Percentiles rank a stretch among this genome's conserved stretches.
Conservation (phyloP, 192 early-diverging fungal species). For the Gryganskiella cystojenkinii region DNA sequence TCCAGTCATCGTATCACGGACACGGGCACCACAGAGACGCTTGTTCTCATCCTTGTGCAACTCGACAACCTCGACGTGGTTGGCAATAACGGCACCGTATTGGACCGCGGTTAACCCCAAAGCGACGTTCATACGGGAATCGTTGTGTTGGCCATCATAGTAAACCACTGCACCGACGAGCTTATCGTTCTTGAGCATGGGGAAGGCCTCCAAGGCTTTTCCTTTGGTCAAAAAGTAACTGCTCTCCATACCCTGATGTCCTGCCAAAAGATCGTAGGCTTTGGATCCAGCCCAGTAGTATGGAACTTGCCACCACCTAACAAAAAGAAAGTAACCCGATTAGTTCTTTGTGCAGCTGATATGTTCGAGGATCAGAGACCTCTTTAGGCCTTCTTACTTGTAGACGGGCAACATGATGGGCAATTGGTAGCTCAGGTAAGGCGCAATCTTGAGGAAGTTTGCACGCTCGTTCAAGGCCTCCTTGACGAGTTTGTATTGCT, state of each 20-base stretch:
- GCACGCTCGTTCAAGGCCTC: slow-evolving; percentile 97
- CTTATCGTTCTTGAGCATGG: slow-evolving; percentile 90
- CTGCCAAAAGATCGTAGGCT: slow-evolving; percentile 91
- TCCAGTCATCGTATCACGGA: slow-evolving; percentile 87
- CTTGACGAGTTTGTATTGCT: slow-evolving; percentile 95
- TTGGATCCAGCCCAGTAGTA: slow-evolving; percentile 97
- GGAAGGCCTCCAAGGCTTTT: slow-evolving; percentile 94
- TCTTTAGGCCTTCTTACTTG: slow-evolving; percentile 61
- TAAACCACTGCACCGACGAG: slow-evolving; percentile 96
- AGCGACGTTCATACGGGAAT: slow-evolving; percentile 96
- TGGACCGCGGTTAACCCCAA: slow-evolving; percentile 90
- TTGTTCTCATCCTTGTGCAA: slow-evolving; percentile 79
- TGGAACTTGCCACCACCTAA: slow-evolving; percentile 94
- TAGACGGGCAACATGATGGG: slow-evolving; percentile 97
- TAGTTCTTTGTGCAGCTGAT: not conserved
- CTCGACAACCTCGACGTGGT: slow-evolving; percentile 90
- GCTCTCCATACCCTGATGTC: slow-evolving; percentile 80
- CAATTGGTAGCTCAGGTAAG: slow-evolving; percentile 90
- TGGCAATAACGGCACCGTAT: slow-evolving; percentile 92
- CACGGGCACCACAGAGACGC: slow-evolving; percentile 78
- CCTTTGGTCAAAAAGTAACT: slow-evolving; percentile 86
- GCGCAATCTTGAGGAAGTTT: slow-evolving; percentile 95
- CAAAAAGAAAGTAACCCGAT: slow-evolving; percentile 3
- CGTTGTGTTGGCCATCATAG: slow-evolving; percentile 98
- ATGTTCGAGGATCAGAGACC: no score